Conservation (phyloP, 345 rosid species). For the Eucalyptus tenuipes region DNA sequence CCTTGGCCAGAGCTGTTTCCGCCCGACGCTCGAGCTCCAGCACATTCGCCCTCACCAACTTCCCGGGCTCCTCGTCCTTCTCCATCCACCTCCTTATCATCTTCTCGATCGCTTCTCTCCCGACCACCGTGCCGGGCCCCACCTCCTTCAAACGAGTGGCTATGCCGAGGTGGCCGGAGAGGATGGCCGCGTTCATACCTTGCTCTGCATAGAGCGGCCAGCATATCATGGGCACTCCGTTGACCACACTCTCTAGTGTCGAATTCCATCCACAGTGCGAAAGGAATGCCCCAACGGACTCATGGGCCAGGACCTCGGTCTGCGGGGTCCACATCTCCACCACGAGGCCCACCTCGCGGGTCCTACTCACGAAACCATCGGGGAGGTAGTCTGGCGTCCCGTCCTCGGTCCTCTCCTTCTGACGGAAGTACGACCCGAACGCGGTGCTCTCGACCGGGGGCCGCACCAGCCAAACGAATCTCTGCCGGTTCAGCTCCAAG, state of each 20-base stretch:
- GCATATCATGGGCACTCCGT: slow-evolving; percentile 50
- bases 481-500: slow-evolving; percentile 18
- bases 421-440: not conserved
- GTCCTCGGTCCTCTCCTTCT: not conserved
- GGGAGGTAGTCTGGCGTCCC: slow-evolving; percentile 18
- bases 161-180: slow-evolving; percentile 25
- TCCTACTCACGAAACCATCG: slow-evolving; percentile 38
- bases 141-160: slow-evolving; percentile 17
- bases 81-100: slow-evolving; percentile 25
- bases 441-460: not conserved
- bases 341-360: slow-evolving; percentile 16
- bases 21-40: slow-evolving; percentile 13
- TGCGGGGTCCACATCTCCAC: slow-evolving; percentile 59
- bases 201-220: slow-evolving; percentile 79
- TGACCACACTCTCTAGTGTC: slow-evolving; percentile 36
- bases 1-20: slow-evolving; percentile 13
- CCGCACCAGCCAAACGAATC: slow-evolving; percentile 37
- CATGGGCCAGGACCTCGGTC: slow-evolving; percentile 38
- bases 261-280: slow-evolving; percentile 79
- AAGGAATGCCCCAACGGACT: slow-evolving; percentile 51
- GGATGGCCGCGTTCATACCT: slow-evolving; percentile 47
- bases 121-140: not conserved
- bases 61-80: slow-evolving; percentile 3
- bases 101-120: slow-evolving; percentile 29
- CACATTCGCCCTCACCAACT: slow-evolving; percentile 10